These are phyloP conservation scores for Harringtonia lauricola DNA, from an alignment of 2,329 filamentous ascomycete genomes.

Conservation along the genomic window DNA sequence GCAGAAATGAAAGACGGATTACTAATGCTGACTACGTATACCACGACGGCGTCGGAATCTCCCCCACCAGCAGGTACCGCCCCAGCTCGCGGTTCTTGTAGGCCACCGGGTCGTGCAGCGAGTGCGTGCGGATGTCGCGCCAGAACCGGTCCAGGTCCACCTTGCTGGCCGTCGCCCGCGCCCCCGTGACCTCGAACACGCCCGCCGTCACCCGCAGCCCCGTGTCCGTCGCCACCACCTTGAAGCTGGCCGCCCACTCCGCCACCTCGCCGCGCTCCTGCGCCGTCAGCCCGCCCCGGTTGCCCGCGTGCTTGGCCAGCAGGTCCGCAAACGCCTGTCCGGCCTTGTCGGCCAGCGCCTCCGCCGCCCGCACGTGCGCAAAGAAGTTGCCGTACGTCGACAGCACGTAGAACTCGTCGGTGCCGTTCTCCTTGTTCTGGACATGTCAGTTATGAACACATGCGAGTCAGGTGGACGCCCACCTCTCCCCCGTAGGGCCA, in stretches of 20 bases:
- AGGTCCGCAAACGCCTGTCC: constrained; percentile 35
- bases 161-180: constrained; percentile 44
- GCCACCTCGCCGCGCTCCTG: constrained; percentile 47
- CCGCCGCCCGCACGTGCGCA: constrained; percentile 49
- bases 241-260: constrained; percentile 50
- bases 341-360: constrained; percentile 45
- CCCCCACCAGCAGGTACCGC: constrained; percentile 41
- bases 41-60: constrained; percentile 49
- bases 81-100: constrained; percentile 57
- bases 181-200: constrained; percentile 53
- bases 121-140: constrained; percentile 56
- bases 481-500: constrained; percentile 56
- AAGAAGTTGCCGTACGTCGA: constrained; percentile 53
- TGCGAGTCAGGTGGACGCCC: no score
- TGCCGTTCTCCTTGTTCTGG: constrained; percentile 40
- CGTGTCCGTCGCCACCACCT: constrained; percentile 52
- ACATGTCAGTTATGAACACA: neutral
- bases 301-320: constrained; percentile 29
- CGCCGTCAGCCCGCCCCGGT: constrained; percentile 33
- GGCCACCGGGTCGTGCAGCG: constrained; percentile 54
- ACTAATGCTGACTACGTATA: no score
- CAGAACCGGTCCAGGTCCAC: constrained; percentile 55
- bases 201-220: constrained; percentile 46
- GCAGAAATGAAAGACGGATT: no score
- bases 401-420: constrained; percentile 56